Evolutionary conservation across 495 filamentous ascomycete genomes (phyloP).

Genomic region (Aspergillus leporis): DNA sequence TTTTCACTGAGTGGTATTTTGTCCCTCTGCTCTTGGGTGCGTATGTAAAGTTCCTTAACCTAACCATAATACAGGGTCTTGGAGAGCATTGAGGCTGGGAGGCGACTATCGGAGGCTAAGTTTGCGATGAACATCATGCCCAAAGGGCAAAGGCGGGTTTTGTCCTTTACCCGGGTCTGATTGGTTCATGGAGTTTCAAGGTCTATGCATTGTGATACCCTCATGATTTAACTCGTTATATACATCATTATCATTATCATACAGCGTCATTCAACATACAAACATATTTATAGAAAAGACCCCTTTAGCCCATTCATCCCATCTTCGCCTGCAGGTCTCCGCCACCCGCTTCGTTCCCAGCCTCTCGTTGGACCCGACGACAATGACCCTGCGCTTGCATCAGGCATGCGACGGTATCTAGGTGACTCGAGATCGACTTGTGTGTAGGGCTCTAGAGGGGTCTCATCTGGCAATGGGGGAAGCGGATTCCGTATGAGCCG

Average conservation of each 20-base stretch:
- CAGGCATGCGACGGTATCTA: slow-evolving; percentile 5
- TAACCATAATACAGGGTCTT: slow-evolving; percentile 54
- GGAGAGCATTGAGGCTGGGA: slow-evolving; percentile 76
- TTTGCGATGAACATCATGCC: slow-evolving; percentile 65
- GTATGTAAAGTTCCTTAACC: background rate
- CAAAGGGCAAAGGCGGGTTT: slow-evolving; percentile 63
- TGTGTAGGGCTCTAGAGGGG: slow-evolving; percentile 14
- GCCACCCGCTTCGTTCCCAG: slow-evolving; percentile 36
- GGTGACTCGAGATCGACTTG: background rate
- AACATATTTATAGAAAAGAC: slow-evolving; percentile 22
- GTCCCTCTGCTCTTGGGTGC: slow-evolving; percentile 2
- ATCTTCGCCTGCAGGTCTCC: slow-evolving; percentile 29
- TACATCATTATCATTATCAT: slow-evolving; percentile 27
- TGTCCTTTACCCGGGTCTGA: slow-evolving; percentile 42
- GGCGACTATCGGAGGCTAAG: slow-evolving; percentile 68
- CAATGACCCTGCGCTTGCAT: slow-evolving; percentile 17
- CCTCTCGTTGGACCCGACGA: slow-evolving; percentile 4
- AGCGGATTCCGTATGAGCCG: slow-evolving; percentile 22
- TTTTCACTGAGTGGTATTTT: slow-evolving; percentile 76
- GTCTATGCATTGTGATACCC: slow-evolving; percentile 17
- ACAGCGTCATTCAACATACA: slow-evolving; percentile 15
- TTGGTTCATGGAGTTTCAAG: slow-evolving; percentile 10
- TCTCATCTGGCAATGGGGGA: slow-evolving; percentile 24
- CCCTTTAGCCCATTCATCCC: slow-evolving; percentile 11
- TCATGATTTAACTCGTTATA: slow-evolving; percentile 26